Evolutionary conservation across 192 early-diverging fungal species (phyloP), one percentile per base, ranked within the genome.

Genomic region (Mycoemilia scoparia): DNA sequence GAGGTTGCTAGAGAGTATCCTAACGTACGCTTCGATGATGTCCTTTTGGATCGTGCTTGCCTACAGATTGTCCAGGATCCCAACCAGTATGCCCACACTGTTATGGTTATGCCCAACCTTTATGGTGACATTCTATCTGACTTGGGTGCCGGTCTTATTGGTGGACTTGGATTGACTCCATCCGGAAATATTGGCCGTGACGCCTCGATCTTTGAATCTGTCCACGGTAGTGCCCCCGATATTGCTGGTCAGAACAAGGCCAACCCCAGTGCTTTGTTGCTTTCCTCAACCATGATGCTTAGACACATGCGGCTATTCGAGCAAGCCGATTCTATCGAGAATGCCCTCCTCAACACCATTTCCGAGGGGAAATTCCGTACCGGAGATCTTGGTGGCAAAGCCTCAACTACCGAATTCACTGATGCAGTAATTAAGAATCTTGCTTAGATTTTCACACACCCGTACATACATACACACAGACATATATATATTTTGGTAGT

Each of bases 91-190:
- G 73, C 71, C 24, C 67, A 84, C 50, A 87, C 84, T 14, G 93
- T 98, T 54, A 91, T 98, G 88, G 93, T 93, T 50, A 95, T 98
- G 90, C 93, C 93, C 34, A 98, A 98, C 77, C 71, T 98, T 51
- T 98, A 98, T 46, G 93, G 93, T 47, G 93, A 97, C 61, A 97
- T 97, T 70, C 69, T 97, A 36, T 85, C 81, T 14, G 93, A 97
- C 54, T 79, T 97, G 71, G 78, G 88, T 42, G 93, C 93, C 39
- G 93, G 93, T 41, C 71, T 97, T 30, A 97, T 97, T 49, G 93
- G 93, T 43, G 93, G 93, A 32, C 76, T 97, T 35, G 93, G 93
- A 22, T 67, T 97, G 49, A 97, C 93, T 7, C 93, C 93, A 25
- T 87, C 84, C 24, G 93, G 93, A 32, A 97, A 97, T 74, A 97